Percentiles rank a stretch among this genome's conserved stretches.
Evolutionary conservation across 345 rosid species (phyloP).

Genomic region (Balakata baccata): DNA sequence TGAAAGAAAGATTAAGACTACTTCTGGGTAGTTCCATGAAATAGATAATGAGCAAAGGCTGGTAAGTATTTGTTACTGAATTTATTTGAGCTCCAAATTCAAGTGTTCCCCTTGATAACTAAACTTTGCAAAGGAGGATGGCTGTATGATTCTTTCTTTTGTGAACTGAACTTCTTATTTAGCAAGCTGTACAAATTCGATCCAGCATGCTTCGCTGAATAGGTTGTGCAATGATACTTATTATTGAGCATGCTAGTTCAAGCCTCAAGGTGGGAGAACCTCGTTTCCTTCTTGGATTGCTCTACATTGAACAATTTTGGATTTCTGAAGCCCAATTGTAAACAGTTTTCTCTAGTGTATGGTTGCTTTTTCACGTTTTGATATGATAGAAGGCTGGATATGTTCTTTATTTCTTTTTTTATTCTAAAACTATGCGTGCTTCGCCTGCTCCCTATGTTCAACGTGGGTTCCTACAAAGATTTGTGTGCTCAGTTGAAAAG

Average conservation of each 20-base stretch:
- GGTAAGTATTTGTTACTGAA: too few relatives aligned
- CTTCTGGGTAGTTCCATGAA: too few relatives aligned
- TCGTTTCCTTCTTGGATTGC: not conserved
- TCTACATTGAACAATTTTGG: not conserved
- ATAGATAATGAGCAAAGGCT: too few relatives aligned
- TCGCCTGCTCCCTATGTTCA: not conserved
- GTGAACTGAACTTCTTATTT: not conserved
- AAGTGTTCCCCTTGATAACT: not conserved
- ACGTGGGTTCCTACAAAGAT: too few relatives aligned
- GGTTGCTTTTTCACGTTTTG: not conserved
- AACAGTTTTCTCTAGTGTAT: not conserved
- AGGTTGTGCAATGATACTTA: not conserved
- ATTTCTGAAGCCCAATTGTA: not conserved
- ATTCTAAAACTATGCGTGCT: not conserved
- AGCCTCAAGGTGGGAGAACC: not conserved
- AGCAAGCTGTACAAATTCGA: too few relatives aligned
- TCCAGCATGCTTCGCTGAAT: not conserved
- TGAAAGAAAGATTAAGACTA: too few relatives aligned
- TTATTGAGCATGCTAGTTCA: not conserved
- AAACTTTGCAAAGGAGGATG: not conserved
- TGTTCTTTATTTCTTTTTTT: not conserved
- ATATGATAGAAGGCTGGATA: not conserved
- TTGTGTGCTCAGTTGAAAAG: too few relatives aligned
- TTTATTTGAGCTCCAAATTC: not conserved
- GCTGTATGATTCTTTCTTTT: not conserved